Evolutionary conservation across 306 rosid genomes (phyloP).

Genomic region (Quercus agrifolia): DNA sequence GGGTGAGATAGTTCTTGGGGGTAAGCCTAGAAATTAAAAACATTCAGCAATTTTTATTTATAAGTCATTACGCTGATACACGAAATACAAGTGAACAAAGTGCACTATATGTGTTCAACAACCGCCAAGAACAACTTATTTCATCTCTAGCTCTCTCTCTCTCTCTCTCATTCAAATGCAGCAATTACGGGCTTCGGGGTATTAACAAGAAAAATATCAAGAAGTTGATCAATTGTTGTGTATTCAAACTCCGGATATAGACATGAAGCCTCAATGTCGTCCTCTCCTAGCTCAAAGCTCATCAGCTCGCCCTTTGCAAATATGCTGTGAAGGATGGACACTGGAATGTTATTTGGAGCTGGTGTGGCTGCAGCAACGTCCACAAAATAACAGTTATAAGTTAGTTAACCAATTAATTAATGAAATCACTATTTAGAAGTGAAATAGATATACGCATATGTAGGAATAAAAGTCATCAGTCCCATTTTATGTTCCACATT

Average conservation of each 20-base stretch:
- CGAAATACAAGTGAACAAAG: too few relatives aligned
- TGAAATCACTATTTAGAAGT: too few relatives aligned
- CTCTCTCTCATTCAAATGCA: conserved; percentile 24
- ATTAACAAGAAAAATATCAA: conserved; percentile 35
- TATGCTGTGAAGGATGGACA: conserved; percentile 31
- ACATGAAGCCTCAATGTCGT: conserved; percentile 33
- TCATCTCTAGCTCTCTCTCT: too few relatives aligned
- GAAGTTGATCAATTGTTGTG: conserved; percentile 35
- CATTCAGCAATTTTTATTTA: too few relatives aligned
- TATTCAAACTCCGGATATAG: conserved; percentile 29
- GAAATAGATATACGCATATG: too few relatives aligned
- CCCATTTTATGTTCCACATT: too few relatives aligned
- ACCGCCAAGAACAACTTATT: too few relatives aligned
- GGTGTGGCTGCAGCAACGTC: conserved; percentile 30
- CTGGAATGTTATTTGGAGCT: conserved; percentile 28
- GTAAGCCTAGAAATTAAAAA: not conserved
- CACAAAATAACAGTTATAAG: not conserved
- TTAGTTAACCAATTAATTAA: too few relatives aligned
- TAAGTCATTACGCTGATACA: too few relatives aligned
- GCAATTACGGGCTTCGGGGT: conserved; percentile 29
- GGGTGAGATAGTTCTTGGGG: too few relatives aligned
- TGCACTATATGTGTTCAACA: too few relatives aligned
- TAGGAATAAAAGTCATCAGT: too few relatives aligned
- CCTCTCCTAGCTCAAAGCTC: conserved; percentile 27
- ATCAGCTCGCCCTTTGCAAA: conserved; percentile 32